These are phyloP conservation scores for Alternaria rosae DNA, from an alignment of 2,329 filamentous ascomycete genomes.

Conservation along the genomic window DNA sequence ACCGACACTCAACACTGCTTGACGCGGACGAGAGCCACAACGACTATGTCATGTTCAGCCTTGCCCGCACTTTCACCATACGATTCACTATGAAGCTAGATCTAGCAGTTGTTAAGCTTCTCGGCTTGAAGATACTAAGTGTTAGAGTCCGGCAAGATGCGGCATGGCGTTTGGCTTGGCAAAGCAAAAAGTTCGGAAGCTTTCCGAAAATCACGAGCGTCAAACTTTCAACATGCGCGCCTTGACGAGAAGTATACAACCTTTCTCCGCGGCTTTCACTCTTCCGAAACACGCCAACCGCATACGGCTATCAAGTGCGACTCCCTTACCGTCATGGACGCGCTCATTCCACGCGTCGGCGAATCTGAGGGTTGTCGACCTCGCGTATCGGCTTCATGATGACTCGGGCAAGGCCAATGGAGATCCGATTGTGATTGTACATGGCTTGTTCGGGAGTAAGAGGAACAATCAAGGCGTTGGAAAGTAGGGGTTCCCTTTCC, in stretches of 20 bases:
- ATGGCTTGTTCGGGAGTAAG: constrained; percentile 93
- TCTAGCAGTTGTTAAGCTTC: constrained; percentile 66
- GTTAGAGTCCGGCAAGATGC: not conserved
- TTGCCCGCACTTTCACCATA: not conserved
- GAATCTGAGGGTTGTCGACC: constrained; percentile 35
- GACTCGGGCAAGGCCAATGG: constrained; percentile 46
- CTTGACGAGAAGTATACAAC: constrained; percentile 20
- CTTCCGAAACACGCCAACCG: constrained; percentile 20
- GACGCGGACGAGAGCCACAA: too few species aligned
- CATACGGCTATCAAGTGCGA: constrained; percentile 6
- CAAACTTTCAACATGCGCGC: constrained; percentile 27
- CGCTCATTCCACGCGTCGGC: constrained; percentile 40
- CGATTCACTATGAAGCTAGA: constrained; percentile 62
- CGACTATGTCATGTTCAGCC: not conserved
- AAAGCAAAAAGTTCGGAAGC: constrained; percentile 18
- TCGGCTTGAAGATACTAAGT: constrained; percentile 57
- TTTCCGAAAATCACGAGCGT: constrained; percentile 7
- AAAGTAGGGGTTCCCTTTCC: constrained; percentile 65
- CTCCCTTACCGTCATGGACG: constrained; percentile 23
- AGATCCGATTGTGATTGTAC: constrained; percentile 84
- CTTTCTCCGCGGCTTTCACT: constrained; percentile 17
- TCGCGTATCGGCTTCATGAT: constrained; percentile 47
- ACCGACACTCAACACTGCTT: not conserved
- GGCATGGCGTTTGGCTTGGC: constrained; percentile 25
- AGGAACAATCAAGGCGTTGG: constrained; percentile 94